These are phyloP conservation scores for Wickerhamiella azyma DNA, from an alignment of 805 yeast species.

Conservation along the genomic window DNA sequence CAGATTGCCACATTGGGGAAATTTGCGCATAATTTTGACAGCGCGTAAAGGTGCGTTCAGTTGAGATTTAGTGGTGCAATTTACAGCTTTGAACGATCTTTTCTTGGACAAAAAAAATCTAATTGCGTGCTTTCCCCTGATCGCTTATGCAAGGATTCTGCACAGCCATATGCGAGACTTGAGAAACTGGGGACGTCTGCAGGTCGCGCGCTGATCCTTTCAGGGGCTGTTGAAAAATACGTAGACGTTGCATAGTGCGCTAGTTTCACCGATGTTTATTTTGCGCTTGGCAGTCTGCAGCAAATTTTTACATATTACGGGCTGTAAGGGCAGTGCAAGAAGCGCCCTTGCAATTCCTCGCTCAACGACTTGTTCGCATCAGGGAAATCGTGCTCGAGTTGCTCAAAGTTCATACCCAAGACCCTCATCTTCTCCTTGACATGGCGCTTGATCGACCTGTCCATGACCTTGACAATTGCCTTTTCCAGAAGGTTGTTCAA, in stretches of 20 bases:
- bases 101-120: too few relatives aligned
- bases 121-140: neutral
- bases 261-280: too few relatives aligned
- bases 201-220: too few relatives aligned
- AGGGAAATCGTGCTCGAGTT: slow-evolving; percentile 39
- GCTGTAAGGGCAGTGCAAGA: neutral
- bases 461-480: slow-evolving; percentile 19
- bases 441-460: slow-evolving; percentile 37
- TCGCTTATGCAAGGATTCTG: neutral
- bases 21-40: too few relatives aligned
- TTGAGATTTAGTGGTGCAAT: too few relatives aligned
- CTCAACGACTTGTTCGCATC: slow-evolving; percentile 51
- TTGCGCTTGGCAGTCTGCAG: too few relatives aligned
- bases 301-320: neutral
- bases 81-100: too few relatives aligned
- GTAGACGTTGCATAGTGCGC: neutral
- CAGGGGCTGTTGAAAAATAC: too few relatives aligned
- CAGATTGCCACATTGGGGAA: neutral
- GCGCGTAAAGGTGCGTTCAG: too few relatives aligned
- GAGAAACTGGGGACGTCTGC: too few relatives aligned
- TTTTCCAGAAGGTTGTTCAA: slow-evolving; percentile 9
- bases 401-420: slow-evolving; percentile 30
- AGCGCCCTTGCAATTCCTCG: neutral
- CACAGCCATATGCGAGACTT: neutral
- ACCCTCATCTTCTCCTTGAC: slow-evolving; percentile 35